Conservation (phyloP, 2,329 filamentous ascomycete species). For the Aspergillus quadricinctus region DNA sequence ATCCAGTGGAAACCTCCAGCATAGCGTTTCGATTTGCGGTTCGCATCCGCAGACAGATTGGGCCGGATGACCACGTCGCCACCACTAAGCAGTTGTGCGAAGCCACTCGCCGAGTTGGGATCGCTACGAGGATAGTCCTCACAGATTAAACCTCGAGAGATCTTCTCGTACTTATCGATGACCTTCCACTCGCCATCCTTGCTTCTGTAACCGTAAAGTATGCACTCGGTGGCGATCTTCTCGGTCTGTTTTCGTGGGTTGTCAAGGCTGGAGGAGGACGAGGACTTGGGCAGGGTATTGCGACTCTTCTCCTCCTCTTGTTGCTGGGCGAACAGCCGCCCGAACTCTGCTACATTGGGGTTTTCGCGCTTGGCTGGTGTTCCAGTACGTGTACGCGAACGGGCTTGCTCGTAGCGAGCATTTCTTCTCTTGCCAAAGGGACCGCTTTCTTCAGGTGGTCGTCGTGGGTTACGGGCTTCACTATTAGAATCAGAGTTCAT, state of each 20-base stretch:
- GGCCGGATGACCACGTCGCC: slow-evolving; percentile 67
- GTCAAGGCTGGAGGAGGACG: slow-evolving; percentile 39
- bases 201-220: slow-evolving; percentile 77
- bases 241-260: slow-evolving; percentile 34
- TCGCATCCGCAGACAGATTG: slow-evolving; percentile 66
- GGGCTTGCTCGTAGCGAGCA: slow-evolving; percentile 39
- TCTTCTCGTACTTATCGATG: slow-evolving; percentile 80
- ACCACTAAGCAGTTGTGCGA: slow-evolving; percentile 67
- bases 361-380: slow-evolving; percentile 58
- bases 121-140: slow-evolving; percentile 89
- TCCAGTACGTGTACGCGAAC: slow-evolving; percentile 54
- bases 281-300: slow-evolving; percentile 34
- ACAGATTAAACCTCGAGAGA: slow-evolving; percentile 74
- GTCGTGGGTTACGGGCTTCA: slow-evolving; percentile 47
- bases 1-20: slow-evolving; percentile 90
- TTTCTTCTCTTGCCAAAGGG: slow-evolving; percentile 56
- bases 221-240: slow-evolving; percentile 68
- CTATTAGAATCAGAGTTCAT: slow-evolving; percentile 21
- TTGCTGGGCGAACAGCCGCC: slow-evolving; percentile 42
- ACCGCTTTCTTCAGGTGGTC: slow-evolving; percentile 56
- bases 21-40: slow-evolving; percentile 73
- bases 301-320: slow-evolving; percentile 39
- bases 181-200: slow-evolving; percentile 72
- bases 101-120: slow-evolving; percentile 65
- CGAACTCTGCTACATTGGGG: slow-evolving; percentile 46